Percentiles rank a stretch among this genome's conserved stretches.
Conservation (phyloP, 2,329 filamentous ascomycete genomes). For the Penicillium sp. region DNA sequence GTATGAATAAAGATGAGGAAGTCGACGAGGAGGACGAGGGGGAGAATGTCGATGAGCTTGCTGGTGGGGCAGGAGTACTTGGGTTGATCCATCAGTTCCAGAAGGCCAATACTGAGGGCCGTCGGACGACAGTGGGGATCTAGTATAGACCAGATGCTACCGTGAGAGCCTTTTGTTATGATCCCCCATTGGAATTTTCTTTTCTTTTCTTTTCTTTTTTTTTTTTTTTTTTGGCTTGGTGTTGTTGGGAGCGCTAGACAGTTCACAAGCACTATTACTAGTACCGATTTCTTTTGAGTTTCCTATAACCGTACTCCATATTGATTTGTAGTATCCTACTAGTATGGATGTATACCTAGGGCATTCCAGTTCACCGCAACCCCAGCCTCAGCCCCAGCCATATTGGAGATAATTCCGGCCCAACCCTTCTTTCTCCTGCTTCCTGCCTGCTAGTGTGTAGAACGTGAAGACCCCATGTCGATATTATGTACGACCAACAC, state of each 20-base stretch:
- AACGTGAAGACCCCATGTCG: no score
- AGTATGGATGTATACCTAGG: no score
- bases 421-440: no score
- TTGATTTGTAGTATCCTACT: no score
- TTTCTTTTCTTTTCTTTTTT: neutral
- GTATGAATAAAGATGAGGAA: constrained; percentile 48
- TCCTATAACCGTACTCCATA: no score
- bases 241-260: neutral
- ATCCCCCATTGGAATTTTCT: neutral
- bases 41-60: constrained; percentile 52
- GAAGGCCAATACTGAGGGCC: constrained; percentile 55
- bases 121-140: constrained; percentile 42
- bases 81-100: constrained; percentile 71
- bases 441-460: no score
- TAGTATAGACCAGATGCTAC: constrained; percentile 19
- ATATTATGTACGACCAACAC: neutral
- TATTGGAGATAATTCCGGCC: no score
- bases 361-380: no score
- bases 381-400: neutral
- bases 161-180: neutral
- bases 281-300: no score
- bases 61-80: constrained; percentile 61
- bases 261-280: neutral
- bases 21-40: constrained; percentile 52
- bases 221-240: neutral